phyloP scores from a whole-genome alignment of 495 filamentous ascomycete genomes.

The Coniosporium apollinis region DNA sequence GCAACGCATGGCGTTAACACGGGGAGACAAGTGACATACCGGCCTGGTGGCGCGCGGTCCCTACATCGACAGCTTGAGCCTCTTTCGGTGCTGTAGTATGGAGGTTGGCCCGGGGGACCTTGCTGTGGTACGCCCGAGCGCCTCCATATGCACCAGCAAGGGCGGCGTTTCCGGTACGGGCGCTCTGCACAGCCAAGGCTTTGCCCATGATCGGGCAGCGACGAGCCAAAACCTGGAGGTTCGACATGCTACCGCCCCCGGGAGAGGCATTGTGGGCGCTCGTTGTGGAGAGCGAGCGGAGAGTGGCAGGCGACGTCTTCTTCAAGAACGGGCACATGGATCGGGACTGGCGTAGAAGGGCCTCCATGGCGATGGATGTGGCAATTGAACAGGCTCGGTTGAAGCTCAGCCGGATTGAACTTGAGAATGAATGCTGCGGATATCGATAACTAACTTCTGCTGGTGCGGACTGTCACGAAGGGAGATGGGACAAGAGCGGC shows the following conservation, averaged over 20 bases:
- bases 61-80: slow-evolving; percentile 50
- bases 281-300: slow-evolving; percentile 77
- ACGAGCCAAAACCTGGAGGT: slow-evolving; percentile 83
- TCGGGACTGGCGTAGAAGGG: slow-evolving; percentile 82
- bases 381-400: too few relatives aligned
- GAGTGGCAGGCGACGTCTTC: slow-evolving; percentile 75
- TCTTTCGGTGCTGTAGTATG: slow-evolving; percentile 62
- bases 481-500: too few relatives aligned
- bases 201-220: slow-evolving; percentile 98
- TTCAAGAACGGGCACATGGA: slow-evolving; percentile 93
- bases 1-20: too few relatives aligned
- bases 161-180: slow-evolving; percentile 20
- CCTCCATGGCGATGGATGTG: slow-evolving; percentile 77
- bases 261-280: slow-evolving; percentile 48
- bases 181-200: slow-evolving; percentile 57
- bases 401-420: too few relatives aligned
- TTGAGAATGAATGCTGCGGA: too few relatives aligned
- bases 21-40: too few relatives aligned
- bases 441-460: too few relatives aligned
- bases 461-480: too few relatives aligned
- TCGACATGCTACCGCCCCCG: slow-evolving; percentile 87
- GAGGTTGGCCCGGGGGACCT: slow-evolving; percentile 47
- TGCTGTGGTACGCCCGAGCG: slow-evolving; percentile 30
- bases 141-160: slow-evolving; percentile 26
- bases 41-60: slow-evolving; percentile 40